Evolutionary conservation across 371 early-diverging fungal species (phyloP).

Genomic region (Mortierella sp.): DNA sequence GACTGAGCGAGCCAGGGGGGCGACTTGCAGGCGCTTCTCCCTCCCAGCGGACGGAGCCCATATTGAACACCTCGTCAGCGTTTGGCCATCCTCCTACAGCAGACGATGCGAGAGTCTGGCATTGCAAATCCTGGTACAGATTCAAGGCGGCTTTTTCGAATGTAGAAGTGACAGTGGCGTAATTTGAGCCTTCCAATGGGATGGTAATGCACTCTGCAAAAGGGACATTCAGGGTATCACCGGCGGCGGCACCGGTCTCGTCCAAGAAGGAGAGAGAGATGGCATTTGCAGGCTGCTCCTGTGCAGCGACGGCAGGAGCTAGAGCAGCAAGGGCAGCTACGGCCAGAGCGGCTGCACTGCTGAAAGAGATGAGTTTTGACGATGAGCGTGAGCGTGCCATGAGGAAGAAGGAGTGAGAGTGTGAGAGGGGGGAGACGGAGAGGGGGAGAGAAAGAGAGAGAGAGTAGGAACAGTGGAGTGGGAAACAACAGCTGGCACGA

Average conservation of each 20-base stretch:
- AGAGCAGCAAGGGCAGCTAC: slow-evolving; percentile 1
- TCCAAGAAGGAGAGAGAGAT: slow-evolving; percentile 18
- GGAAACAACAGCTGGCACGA: too few species aligned
- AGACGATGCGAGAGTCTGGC: slow-evolving; percentile 6
- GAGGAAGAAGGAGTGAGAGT: slow-evolving; percentile 5
- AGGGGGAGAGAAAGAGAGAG: not conserved
- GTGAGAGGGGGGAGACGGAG: not conserved
- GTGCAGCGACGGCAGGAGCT: not conserved
- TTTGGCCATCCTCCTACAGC: slow-evolving; percentile 28
- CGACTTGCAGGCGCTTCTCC: slow-evolving; percentile 14
- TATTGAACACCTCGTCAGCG: not conserved
- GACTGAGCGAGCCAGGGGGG: slow-evolving; percentile 13
- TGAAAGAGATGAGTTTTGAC: not conserved
- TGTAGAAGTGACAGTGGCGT: slow-evolving; percentile 4
- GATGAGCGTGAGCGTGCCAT: not conserved
- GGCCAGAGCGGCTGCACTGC: not conserved
- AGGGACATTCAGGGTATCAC: not conserved
- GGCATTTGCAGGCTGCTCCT: not conserved
- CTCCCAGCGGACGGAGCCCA: slow-evolving; percentile 34
- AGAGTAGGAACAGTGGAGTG: too few species aligned
- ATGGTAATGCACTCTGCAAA: slow-evolving; percentile 1
- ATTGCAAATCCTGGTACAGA: slow-evolving; percentile 2
- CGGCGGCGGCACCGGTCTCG: not conserved
- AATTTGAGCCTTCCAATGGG: not conserved
- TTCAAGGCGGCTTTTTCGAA: slow-evolving; percentile 33